These are phyloP conservation scores for Diaporthe sp. DNA, from an alignment of 2,329 filamentous ascomycete genomes.

Conservation along the genomic window DNA sequence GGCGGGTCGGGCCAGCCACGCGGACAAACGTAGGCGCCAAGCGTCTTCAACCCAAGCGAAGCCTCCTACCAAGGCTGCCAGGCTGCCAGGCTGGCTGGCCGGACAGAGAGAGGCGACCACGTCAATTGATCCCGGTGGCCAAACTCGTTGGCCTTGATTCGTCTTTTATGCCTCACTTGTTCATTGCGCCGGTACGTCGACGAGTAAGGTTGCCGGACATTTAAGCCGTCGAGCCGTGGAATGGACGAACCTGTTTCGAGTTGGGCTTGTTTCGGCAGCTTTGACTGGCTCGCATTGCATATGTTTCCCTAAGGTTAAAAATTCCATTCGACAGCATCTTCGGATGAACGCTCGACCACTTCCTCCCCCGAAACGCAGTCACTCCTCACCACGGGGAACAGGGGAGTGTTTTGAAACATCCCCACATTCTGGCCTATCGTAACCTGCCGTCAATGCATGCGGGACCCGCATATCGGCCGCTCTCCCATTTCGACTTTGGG, in stretches of 20 bases:
- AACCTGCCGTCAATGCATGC: conserved; percentile 19
- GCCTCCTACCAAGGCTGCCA: not conserved
- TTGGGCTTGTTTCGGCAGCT: conserved; percentile 15
- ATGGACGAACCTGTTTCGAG: conserved; percentile 19
- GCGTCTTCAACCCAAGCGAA: not conserved
- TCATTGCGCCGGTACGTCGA: not conserved
- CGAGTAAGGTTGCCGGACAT: conserved; percentile 1
- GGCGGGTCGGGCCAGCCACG: not conserved
- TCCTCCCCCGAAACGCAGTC: conserved; percentile 1
- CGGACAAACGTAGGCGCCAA: not conserved
- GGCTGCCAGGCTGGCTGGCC: too few species aligned
- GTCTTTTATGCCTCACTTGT: not conserved
- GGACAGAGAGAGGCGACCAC: not conserved
- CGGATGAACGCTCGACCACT: conserved; percentile 22
- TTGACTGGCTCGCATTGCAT: conserved; percentile 14
- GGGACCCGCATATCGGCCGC: not conserved
- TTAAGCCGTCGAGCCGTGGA: conserved; percentile 3
- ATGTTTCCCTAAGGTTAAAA: not conserved
- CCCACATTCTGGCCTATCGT: conserved; percentile 14
- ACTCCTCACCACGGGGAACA: conserved; percentile 9
- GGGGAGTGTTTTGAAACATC: conserved; percentile 21
- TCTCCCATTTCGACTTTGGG: not conserved
- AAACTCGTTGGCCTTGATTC: not conserved
- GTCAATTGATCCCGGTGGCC: not conserved
- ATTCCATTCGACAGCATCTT: conserved; percentile 18